Conservation (phyloP, 2,329 filamentous ascomycete genomes). For the Hyphodiscus sp. region DNA sequence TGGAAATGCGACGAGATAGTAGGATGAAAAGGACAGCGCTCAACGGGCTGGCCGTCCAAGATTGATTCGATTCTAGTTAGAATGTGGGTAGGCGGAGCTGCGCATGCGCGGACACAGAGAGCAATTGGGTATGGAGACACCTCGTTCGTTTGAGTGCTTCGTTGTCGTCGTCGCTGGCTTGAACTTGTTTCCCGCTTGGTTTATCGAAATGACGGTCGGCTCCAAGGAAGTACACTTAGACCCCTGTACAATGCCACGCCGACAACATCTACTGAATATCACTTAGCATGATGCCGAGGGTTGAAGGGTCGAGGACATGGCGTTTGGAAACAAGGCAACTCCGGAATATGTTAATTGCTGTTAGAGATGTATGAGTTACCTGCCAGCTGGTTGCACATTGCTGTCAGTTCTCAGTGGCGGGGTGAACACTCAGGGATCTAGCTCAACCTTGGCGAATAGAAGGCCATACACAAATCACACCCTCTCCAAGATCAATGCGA, state of each 20-base stretch:
- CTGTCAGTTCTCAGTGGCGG: not conserved
- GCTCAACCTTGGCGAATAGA: not conserved
- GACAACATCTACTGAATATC: not conserved
- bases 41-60: not conserved
- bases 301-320: not conserved
- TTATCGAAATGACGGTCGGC: not conserved
- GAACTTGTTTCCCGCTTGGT: not conserved
- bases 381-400: not conserved
- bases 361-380: not conserved
- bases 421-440: not conserved
- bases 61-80: not conserved
- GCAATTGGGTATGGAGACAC: not conserved
- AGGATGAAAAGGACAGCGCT: not conserved
- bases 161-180: not conserved
- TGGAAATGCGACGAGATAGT: conserved; percentile 17
- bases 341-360: not conserved
- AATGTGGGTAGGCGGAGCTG: not conserved
- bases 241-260: not conserved
- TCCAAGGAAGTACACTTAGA: not conserved
- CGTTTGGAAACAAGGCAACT: not conserved
- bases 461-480: not conserved
- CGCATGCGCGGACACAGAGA: not conserved
- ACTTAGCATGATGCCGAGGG: not conserved
- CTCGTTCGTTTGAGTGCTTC: not conserved
- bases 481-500: not conserved